Evolutionary conservation across 2,329 filamentous ascomycete genomes (phyloP).

Genomic region (Atkinsonella texensis): DNA sequence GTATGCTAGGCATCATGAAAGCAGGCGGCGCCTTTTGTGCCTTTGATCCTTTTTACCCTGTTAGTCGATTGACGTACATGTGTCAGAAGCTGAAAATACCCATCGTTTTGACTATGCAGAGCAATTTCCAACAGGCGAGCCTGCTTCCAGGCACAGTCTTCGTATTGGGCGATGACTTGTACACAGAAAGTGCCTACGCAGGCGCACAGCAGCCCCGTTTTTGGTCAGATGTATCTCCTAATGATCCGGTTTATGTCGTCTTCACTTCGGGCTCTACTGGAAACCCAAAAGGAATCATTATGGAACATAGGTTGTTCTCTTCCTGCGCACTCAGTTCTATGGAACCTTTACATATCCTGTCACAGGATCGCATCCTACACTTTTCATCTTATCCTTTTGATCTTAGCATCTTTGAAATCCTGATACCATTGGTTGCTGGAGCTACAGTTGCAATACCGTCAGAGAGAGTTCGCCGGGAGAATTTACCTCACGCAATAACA

Average conservation of each 20-base stretch:
- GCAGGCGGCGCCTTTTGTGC: conserved; percentile 20
- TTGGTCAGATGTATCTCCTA: not conserved
- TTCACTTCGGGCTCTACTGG: conserved; percentile 44
- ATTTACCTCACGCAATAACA: conserved; percentile 7
- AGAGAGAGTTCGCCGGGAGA: conserved; percentile 7
- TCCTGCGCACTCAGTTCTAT: conserved; percentile 3
- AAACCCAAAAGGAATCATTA: conserved; percentile 27
- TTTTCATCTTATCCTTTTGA: conserved; percentile 12
- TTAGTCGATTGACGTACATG: conserved; percentile 3
- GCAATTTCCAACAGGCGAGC: not conserved
- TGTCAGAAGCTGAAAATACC: not conserved
- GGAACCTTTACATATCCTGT: not conserved
- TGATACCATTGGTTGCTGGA: conserved; percentile 6
- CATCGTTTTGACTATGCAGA: not conserved
- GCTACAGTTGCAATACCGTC: conserved; percentile 11
- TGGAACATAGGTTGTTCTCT: conserved; percentile 5
- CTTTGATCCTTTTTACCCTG: conserved; percentile 14
- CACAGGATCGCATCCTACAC: conserved; percentile 2
- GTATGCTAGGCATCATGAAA: conserved; percentile 19
- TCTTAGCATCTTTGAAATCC: conserved; percentile 6
- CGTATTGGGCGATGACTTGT: not conserved
- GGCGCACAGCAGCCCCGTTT: not conserved
- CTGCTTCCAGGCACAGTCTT: not conserved
- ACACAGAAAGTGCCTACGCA: not conserved
- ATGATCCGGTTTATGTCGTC: conserved; percentile 23